A percentile compares a stretch with the other conserved stretches of the same genome.
These are phyloP conservation scores for Corylus avellana DNA, from an alignment of 306 rosid species.

Conservation along the genomic window DNA sequence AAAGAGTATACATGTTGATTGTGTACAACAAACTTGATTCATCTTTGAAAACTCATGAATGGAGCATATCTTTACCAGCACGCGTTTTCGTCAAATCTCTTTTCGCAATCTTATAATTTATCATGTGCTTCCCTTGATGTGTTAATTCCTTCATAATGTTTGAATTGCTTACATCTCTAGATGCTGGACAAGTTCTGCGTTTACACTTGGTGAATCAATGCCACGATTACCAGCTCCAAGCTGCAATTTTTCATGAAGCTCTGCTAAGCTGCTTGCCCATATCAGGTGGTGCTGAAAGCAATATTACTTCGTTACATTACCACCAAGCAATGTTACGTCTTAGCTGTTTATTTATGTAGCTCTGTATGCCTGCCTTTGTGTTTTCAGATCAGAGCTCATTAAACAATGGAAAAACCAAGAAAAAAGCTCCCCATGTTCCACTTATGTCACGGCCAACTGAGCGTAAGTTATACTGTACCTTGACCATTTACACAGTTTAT, in stretches of 20 bases:
- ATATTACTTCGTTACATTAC: not conserved
- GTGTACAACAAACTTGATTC: not conserved
- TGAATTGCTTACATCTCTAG: conserved; percentile 40
- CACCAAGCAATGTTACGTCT: conserved; percentile 8
- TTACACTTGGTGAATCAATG: conserved; percentile 66
- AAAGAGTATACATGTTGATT: not conserved
- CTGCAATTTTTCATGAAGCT: conserved; percentile 81
- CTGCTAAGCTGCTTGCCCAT: conserved; percentile 55
- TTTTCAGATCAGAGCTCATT: conserved; percentile 51
- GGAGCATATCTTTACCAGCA: not conserved
- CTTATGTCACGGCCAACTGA: conserved; percentile 86
- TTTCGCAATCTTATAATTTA: not conserved
- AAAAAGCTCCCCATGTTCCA: conserved; percentile 62
- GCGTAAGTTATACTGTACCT: conserved; percentile 55
- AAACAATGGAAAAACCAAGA: conserved; percentile 45
- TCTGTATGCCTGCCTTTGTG: conserved; percentile 24
- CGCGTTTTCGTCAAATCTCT: conserved; percentile 11
- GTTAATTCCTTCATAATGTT: conserved; percentile 16
- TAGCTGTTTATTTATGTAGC: conserved; percentile 10
- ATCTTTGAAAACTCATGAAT: conserved; percentile 3
- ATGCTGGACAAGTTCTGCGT: conserved; percentile 57
- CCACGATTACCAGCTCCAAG: conserved; percentile 69
- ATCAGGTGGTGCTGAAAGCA: conserved; percentile 49
- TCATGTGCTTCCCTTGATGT: conserved; percentile 13
- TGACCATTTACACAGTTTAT: conserved; percentile 12